Conservation (phyloP, 805 yeast genomes). For the Tetrapisispora pingtungensis region DNA sequence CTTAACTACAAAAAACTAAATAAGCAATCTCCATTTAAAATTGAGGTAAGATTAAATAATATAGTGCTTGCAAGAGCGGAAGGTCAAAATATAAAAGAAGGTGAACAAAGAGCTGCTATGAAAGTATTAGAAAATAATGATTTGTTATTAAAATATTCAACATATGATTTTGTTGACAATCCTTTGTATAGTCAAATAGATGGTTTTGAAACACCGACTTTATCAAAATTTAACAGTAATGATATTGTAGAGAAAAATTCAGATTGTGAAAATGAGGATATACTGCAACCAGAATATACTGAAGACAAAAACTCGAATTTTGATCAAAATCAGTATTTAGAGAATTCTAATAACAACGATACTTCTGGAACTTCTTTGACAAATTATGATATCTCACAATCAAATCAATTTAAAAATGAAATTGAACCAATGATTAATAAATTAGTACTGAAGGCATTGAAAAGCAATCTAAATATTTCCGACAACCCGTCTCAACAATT, state of each 20-base stretch:
- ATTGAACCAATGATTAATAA: background rate
- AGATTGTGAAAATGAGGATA: too few relatives aligned
- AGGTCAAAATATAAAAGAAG: conserved; percentile 57
- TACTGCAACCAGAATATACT: too few relatives aligned
- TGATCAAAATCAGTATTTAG: too few relatives aligned
- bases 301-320: too few relatives aligned
- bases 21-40: conserved; percentile 36
- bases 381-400: background rate
- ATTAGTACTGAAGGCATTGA: background rate
- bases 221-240: too few relatives aligned
- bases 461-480: background rate
- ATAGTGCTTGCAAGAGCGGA: conserved; percentile 52
- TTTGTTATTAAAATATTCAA: conserved; percentile 43
- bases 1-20: conserved; percentile 21
- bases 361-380: background rate
- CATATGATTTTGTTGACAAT: conserved; percentile 3
- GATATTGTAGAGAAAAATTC: too few relatives aligned
- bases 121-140: conserved; percentile 48
- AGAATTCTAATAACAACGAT: too few relatives aligned
- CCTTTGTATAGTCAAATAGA: background rate
- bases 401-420: background rate
- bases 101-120: conserved; percentile 77
- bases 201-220: background rate
- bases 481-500: too few relatives aligned
- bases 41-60: conserved; percentile 52